These are phyloP conservation scores for Boeremia lycopersici DNA, from an alignment of 2,329 filamentous ascomycete species.

Conservation along the genomic window DNA sequence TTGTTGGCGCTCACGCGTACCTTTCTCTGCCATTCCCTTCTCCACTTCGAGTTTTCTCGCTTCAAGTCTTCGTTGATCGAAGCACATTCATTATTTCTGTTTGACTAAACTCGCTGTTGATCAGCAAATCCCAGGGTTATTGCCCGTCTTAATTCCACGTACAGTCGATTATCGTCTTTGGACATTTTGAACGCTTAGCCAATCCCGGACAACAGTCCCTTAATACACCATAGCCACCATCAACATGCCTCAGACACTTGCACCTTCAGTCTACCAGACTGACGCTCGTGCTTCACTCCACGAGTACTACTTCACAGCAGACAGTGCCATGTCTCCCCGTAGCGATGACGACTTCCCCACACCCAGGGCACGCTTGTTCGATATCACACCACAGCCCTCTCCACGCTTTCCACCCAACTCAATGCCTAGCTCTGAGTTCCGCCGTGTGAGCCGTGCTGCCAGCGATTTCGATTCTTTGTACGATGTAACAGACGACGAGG, in stretches of 20 bases:
- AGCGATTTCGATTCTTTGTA: constrained; percentile 88
- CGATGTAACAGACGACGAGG: constrained; percentile 80
- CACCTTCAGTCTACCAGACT: constrained; percentile 56
- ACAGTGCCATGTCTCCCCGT: constrained; percentile 49
- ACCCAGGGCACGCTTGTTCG: constrained; percentile 69
- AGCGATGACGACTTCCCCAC: constrained; percentile 70
- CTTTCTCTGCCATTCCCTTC: constrained; percentile 45
- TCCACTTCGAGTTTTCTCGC: constrained; percentile 36
- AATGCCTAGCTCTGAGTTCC: constrained; percentile 58
- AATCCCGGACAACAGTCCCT: constrained; percentile 20
- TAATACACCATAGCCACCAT: constrained; percentile 41
- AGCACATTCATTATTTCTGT: constrained; percentile 46
- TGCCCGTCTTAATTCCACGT: constrained; percentile 43
- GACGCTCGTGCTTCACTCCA: constrained; percentile 66
- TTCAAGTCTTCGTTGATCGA: constrained; percentile 54
- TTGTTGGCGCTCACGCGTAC: constrained; percentile 35
- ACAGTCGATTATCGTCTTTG: constrained; percentile 30
- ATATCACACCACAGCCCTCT: constrained; percentile 55
- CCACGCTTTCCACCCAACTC: constrained; percentile 52
- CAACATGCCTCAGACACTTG: constrained; percentile 54
- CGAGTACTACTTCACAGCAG: constrained; percentile 51
- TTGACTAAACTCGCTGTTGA: constrained; percentile 48
- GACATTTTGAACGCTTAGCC: constrained; percentile 22
- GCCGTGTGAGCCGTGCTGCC: constrained; percentile 69
- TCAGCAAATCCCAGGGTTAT: constrained; percentile 45